Conservation (phyloP, 495 filamentous ascomycete genomes). For the Pseudotulostoma volvatum region DNA sequence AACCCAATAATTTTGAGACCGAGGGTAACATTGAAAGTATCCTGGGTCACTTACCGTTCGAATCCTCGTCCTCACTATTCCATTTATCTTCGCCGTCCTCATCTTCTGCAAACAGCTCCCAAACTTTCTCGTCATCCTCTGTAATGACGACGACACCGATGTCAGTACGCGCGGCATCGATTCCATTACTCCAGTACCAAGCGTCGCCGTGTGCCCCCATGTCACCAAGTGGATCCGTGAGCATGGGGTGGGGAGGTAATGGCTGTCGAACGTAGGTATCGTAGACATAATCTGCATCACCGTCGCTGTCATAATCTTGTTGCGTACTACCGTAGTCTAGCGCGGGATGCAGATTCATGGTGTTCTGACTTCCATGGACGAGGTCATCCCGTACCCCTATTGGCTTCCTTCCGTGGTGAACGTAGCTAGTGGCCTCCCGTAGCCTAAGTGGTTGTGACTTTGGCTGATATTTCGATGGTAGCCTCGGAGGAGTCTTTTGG, state of each 20-base stretch:
- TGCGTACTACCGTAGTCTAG: background rate
- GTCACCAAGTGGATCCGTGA: constrained; percentile 20
- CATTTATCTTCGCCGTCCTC: constrained; percentile 33
- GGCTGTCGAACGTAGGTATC: constrained; percentile 42
- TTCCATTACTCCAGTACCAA: constrained; percentile 13
- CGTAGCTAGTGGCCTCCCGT: no score
- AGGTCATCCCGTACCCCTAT: no score
- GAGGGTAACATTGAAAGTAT: no score
- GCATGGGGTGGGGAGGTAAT: constrained; percentile 11
- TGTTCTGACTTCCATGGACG: background rate
- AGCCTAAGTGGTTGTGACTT: constrained; percentile 19
- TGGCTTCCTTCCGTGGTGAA: no score
- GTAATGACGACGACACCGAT: constrained; percentile 44
- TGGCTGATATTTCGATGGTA: constrained; percentile 24
- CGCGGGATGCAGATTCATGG: constrained; percentile 3
- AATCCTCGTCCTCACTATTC: constrained; percentile 46
- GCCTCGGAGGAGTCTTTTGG: constrained; percentile 9
- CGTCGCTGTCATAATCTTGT: constrained; percentile 20
- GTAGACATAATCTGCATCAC: constrained; percentile 44
- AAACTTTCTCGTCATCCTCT: constrained; percentile 38
- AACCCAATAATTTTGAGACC: no score
- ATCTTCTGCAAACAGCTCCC: constrained; percentile 39
- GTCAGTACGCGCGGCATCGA: constrained; percentile 20
- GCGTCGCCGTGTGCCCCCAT: no score
- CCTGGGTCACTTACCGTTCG: constrained; percentile 34